Evolutionary conservation across 1,284 basidiomycete species (phyloP), one percentile per base, ranked within the genome.

Genomic region (Irpex rosettiformis): DNA sequence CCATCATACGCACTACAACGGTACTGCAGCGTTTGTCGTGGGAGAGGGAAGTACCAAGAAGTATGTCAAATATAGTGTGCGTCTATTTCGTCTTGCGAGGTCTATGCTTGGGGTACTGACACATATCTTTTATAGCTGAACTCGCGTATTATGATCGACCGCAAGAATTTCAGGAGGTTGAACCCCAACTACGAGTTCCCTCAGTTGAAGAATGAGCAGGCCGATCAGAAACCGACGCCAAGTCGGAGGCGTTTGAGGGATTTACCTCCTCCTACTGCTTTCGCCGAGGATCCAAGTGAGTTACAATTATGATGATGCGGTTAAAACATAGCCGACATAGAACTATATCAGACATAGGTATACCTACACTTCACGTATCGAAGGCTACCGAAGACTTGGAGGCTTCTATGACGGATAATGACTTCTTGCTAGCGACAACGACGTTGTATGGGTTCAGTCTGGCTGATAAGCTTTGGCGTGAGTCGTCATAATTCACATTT

Each of bases 401-500:
- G 60, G 21, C 25, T 10, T 49, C 56, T 11, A 28, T 83, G 43
- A 70, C 72, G 0, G 79, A 81, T 0, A 77, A 82, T 27, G 79
- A 84, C 29, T 69, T 83, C n/a, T 69, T 85, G n/a, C 67, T 86
- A 16, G 73, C 82, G 0, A 76, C 84, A 1, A 79, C 83, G 0
- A 71, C 82, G 47, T 76, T 85, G 1, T 83, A 80, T 58, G 84
- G 83, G 0, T 87, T 85, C 68, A 83, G 80, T 66, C 71, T 85
- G 37, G 64, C 72, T 2, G 83, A 84, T 64, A 85, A 86, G 64
- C 65, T 79, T 7, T 86, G 84, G 84, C 68, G 84, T 83, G 66
- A 58, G 81, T 42, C 56, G 56, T 24, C 37, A 56, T 16, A 42
- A 28, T 10, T 30, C 10, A 1, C 13, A 2, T 45, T 45, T 11